Percentiles rank a stretch among this genome's conserved stretches.
Evolutionary conservation across 768 basidiomycete species (phyloP).

Genomic region (Phlebiopsis gigantea): DNA sequence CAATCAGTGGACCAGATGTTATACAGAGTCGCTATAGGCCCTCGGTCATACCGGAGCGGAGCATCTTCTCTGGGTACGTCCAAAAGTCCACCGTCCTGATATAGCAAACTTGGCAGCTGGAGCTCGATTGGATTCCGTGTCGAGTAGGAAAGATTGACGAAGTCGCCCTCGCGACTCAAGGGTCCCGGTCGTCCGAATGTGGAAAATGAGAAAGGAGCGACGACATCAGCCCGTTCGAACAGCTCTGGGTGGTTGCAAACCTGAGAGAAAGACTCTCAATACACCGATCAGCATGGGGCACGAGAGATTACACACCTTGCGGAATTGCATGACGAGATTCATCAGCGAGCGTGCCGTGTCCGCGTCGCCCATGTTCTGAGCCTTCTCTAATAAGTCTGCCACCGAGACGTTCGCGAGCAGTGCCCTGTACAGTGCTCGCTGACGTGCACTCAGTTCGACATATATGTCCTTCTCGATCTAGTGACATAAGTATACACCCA

Average conservation of each 20-base stretch:
- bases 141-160: slow-evolving; percentile 77
- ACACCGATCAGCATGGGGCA: not conserved
- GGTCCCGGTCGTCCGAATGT: slow-evolving; percentile 77
- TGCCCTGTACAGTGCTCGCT: slow-evolving; percentile 84
- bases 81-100: slow-evolving; percentile 70
- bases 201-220: slow-evolving; percentile 88
- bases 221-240: slow-evolving; percentile 95
- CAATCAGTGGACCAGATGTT: slow-evolving; percentile 90
- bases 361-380: slow-evolving; percentile 84
- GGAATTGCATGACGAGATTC: slow-evolving; percentile 99
- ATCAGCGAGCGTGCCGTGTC: slow-evolving; percentile 92
- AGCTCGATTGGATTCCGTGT: slow-evolving; percentile 84
- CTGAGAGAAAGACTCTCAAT: slow-evolving; percentile 30
- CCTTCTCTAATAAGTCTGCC: slow-evolving; percentile 89
- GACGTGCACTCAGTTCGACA: slow-evolving; percentile 90
- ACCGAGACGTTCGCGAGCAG: slow-evolving; percentile 92
- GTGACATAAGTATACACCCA: not conserved
- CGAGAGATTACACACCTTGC: slow-evolving; percentile 56
- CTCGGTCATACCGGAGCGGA: slow-evolving; percentile 42
- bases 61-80: slow-evolving; percentile 57
- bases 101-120: slow-evolving; percentile 68
- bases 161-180: slow-evolving; percentile 84
- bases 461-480: slow-evolving; percentile 96
- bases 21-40: slow-evolving; percentile 60
- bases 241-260: slow-evolving; percentile 98